Base-by-base conservation (phyloP, 306 rosid genomes). In the Vigna mungo region DNA sequence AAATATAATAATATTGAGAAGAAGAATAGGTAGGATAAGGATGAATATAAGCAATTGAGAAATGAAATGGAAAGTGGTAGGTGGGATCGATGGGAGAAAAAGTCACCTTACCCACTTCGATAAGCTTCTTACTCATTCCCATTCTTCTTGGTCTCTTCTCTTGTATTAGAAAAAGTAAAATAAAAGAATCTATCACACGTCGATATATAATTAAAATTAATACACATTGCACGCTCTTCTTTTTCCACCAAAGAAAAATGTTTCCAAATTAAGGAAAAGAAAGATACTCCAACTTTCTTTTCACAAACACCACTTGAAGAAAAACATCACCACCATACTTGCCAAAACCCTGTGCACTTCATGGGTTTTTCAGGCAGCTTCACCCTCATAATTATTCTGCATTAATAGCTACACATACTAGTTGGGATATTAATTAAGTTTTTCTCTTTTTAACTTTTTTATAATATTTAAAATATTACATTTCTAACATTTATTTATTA, bases 241-340 rank as follows among this genome's bases (percentile, higher is more conserved):
- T 23, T 30, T 6, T n/a, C 21, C n/a, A 5, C 4, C 15, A 18
- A 58, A 14, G 44, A 36, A 18, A 30, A 34, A 20, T 6, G 41
- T 41, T 36, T 7, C 66, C 58, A 61, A 61, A 11, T 12, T 3
- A 44, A 51, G 66, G 4, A 9, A 13, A 23, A 46, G 82, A 83
- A 85, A 78, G 14, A 21, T 9, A 5, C 34, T 61, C 59, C 86
- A 81, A 81, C 75, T 82, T 85, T 85, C 89, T 62, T 75, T 34
- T 7, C 5, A 13, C 41, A 46, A 30, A 59, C 4, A 17, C 23
- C 4, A 17, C 23, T 60, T 32, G 9, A 63, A 36, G 17, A 34
- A 8, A 34, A 36, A 34, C 1, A 63, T 25, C 4, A 14, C 11
- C 46, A 72, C 49, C 55, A 56, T 1, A 36, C 17, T 84, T 75